Percentiles rank a stretch among this genome's conserved stretches.
phyloP scores from a whole-genome alignment of 345 rosid species.

The Eucalyptus erythrocorys region DNA sequence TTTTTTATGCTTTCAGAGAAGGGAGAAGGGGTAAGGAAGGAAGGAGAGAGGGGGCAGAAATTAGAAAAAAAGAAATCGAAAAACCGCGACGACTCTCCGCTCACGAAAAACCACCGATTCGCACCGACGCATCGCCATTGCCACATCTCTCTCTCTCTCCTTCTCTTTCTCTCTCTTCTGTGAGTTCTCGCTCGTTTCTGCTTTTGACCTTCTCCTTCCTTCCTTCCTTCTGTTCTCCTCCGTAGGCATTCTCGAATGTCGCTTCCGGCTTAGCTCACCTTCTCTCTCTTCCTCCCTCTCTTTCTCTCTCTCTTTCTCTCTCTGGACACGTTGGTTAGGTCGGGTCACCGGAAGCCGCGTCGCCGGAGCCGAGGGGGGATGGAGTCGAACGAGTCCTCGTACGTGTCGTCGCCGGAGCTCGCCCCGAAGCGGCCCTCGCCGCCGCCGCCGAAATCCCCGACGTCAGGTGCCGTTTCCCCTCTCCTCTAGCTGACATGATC shows the following conservation, averaged over 20 bases:
- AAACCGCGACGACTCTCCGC: neutral
- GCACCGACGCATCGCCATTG: neutral
- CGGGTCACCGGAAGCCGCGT: neutral
- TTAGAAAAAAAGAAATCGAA: neutral
- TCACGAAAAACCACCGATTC: neutral
- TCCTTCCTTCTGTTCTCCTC: neutral
- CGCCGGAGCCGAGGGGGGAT: slow-evolving; percentile 4
- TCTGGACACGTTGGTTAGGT: neutral
- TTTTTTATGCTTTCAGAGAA: neutral
- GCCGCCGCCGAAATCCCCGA: slow-evolving; percentile 52
- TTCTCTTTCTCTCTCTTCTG: neutral
- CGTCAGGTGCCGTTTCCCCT: slow-evolving; percentile 33
- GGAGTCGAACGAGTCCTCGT: slow-evolving; percentile 91
- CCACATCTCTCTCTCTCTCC: neutral
- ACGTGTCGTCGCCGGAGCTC: slow-evolving; percentile 72
- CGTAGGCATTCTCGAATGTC: neutral
- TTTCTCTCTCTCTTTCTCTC: neutral
- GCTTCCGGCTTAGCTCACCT: neutral
- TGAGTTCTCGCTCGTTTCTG: neutral
- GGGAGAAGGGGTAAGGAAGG: neutral
- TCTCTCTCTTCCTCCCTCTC: neutral
- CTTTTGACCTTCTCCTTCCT: neutral
- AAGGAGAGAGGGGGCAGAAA: neutral
- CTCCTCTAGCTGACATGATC: slow-evolving; percentile 26
- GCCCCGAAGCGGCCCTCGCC: slow-evolving; percentile 55